Conservation (phyloP, 768 basidiomycete genomes). For the Thelephora aurantiotincta region DNA sequence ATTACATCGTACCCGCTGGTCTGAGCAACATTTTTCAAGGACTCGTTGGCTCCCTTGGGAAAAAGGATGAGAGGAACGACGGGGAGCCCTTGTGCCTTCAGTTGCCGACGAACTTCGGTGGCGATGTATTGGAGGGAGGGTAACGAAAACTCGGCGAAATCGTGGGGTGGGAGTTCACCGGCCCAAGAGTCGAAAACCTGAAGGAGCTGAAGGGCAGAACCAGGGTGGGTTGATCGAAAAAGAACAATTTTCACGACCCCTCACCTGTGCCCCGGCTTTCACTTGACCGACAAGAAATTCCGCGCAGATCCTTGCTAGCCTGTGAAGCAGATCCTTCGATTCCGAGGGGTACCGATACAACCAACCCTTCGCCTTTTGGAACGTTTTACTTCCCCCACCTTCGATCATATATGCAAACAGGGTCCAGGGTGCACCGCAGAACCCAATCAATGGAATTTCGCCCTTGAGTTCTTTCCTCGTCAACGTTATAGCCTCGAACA, state of each 20-base stretch:
- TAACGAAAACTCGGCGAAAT: constrained; percentile 74
- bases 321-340: constrained; percentile 59
- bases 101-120: constrained; percentile 42
- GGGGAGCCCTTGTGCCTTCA: constrained; percentile 39
- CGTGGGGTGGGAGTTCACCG: constrained; percentile 79
- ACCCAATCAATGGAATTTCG: constrained; percentile 91
- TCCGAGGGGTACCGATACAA: constrained; percentile 81
- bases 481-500: constrained; percentile 81
- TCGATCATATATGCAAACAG: constrained; percentile 98
- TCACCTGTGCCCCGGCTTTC: constrained; percentile 89
- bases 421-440: constrained; percentile 97
- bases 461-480: constrained; percentile 74
- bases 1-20: constrained; percentile 73
- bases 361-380: constrained; percentile 90
- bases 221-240: background rate
- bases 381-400: constrained; percentile 84
- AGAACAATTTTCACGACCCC: too few relatives aligned
- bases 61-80: constrained; percentile 79
- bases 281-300: constrained; percentile 89
- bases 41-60: constrained; percentile 83
- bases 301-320: constrained; percentile 81
- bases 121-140: constrained; percentile 69
- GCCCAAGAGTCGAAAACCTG: constrained; percentile 98
- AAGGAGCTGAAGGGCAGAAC: constrained; percentile 42
- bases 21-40: constrained; percentile 44